A percentile compares a stretch with the other conserved stretches of the same genome.
These are phyloP conservation scores for Mariannaea elegans DNA, from an alignment of 2,329 filamentous ascomycete species.

Conservation along the genomic window DNA sequence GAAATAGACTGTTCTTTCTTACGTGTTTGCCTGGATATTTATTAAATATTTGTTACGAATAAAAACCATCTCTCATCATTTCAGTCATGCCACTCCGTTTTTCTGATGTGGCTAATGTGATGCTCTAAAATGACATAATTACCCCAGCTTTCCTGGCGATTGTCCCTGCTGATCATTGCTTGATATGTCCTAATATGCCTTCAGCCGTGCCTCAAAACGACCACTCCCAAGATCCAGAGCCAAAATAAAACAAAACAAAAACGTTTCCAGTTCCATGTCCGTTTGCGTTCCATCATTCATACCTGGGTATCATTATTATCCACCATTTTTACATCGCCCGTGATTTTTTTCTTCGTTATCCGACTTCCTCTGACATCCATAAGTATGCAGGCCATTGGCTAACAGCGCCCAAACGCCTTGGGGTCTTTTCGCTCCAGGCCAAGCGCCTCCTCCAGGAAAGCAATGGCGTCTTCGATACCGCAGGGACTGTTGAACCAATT, in stretches of 20 bases:
- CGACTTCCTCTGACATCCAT: too few species aligned
- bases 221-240: too few species aligned
- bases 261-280: neutral
- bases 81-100: too few species aligned
- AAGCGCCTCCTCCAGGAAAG: constrained; percentile 41
- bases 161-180: neutral
- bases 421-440: neutral
- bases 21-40: too few species aligned
- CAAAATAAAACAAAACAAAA: too few species aligned
- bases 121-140: neutral
- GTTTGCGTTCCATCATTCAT: neutral
- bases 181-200: neutral
- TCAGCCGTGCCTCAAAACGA: too few species aligned
- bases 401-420: neutral
- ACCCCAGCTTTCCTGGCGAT: neutral
- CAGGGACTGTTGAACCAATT: constrained; percentile 56
- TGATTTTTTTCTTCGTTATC: neutral
- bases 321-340: neutral
- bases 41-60: too few species aligned
- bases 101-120: too few species aligned
- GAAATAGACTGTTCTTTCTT: neutral
- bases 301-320: neutral
- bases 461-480: constrained; percentile 53
- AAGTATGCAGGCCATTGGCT: neutral
- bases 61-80: neutral